A percentile compares a stretch with the other conserved stretches of the same genome.
phyloP scores from a whole-genome alignment of 257 asterid genomes.

The Lavandula angustifolia region DNA sequence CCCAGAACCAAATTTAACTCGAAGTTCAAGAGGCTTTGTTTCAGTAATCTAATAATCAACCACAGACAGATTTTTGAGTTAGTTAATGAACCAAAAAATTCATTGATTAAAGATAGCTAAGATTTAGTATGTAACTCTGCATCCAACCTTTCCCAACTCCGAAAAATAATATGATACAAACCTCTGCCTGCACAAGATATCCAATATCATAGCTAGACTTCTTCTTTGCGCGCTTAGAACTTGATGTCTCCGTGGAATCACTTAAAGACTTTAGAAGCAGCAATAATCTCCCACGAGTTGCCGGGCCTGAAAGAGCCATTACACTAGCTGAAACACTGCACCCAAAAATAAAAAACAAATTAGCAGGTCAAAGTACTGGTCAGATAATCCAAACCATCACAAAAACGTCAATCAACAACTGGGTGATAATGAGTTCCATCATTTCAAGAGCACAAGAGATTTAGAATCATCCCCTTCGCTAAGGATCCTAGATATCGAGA shows the following conservation, averaged over 20 bases:
- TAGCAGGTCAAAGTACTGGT: not conserved
- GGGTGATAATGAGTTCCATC: not conserved
- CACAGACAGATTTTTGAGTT: conserved; percentile 20
- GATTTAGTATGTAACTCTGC: conserved; percentile 17
- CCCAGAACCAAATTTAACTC: conserved; percentile 86
- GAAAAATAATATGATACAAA: conserved; percentile 32
- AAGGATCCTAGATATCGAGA: conserved; percentile 9
- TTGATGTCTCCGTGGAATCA: conserved; percentile 59
- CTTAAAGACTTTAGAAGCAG: conserved; percentile 63
- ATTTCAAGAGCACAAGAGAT: conserved; percentile 10
- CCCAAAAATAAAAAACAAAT: conserved; percentile 23
- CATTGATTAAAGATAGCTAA: not conserved
- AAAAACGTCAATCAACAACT: too few relatives aligned
- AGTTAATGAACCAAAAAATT: conserved; percentile 1
- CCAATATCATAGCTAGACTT: conserved; percentile 66
- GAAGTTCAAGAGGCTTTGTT: conserved; percentile 80
- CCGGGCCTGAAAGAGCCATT: conserved; percentile 70
- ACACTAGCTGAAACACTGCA: conserved; percentile 76
- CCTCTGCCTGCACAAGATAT: conserved; percentile 86
- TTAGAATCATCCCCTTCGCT: not conserved
- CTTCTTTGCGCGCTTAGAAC: conserved; percentile 76
- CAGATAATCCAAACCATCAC: too few relatives aligned
- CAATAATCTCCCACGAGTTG: conserved; percentile 75
- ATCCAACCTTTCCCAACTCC: conserved; percentile 9
- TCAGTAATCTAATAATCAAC: conserved; percentile 72